Evolutionary conservation across 2,329 filamentous ascomycete genomes (phyloP), one percentile per base, ranked within the genome.

Genomic region (Pseudocercospora pini-densiflorae): DNA sequence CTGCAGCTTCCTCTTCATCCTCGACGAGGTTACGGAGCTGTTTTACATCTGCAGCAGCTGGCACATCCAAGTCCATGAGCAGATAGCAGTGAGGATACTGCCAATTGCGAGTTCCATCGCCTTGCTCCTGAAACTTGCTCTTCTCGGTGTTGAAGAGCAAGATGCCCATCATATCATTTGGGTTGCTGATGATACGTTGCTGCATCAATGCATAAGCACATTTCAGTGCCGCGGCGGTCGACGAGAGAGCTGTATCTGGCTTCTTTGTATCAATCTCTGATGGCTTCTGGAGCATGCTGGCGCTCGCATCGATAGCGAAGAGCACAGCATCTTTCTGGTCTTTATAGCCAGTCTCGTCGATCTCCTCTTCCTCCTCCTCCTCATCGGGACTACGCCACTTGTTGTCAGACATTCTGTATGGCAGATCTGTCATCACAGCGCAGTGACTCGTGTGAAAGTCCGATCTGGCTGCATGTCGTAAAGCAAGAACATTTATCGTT

Each of bases 251-350:
- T 64, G 84, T 88, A 70, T 92, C 90, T 51, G 89, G 87, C 78
- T 93, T 94, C 80, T 92, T 97, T 59, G 89, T 86, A 67, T 87
- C 85, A 6, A 85, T 85, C 2, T 84, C 81, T 2, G 88, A 86
- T 23, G 92, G 92, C 49, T 82, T 82, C 71, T 79, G 82, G 69
- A 98, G 83, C 94, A 98, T 99, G 0, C 93, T 93, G 43, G 88
- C 81, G 83, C 92, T 97, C 76, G 98, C 80, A 70, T 98, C 91
- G 74, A 99, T 97, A 14, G 93, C 94, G 77, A 99, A 94, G 24
- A 99, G 85, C n/a, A 98, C 87, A n/a, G 95, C 95, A 88, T 99
- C 95, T 81, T 97, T 97, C 77, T 94, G 90, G 0, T 90, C 86
- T 82, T 94, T 96, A 83, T 95, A 99, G 79, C 89, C 90, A 53